Conservation (phyloP, 106 monocot genomes). For the Platanthera zijinensis region DNA sequence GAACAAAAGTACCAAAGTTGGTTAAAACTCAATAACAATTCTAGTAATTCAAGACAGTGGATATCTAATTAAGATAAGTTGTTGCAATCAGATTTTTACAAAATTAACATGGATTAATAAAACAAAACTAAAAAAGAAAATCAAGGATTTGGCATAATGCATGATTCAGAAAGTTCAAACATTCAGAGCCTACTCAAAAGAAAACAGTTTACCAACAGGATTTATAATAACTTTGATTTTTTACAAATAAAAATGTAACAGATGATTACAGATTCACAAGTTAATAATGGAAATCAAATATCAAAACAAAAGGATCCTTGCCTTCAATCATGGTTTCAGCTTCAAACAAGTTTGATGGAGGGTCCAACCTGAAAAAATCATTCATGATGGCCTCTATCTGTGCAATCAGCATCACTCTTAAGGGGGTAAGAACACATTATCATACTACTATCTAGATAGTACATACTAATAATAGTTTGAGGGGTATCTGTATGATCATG, state of each 20-base stretch:
- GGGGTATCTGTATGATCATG: too few species aligned
- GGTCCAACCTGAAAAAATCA: conserved; percentile 74
- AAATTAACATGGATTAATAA: neutral
- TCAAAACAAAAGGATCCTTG: neutral
- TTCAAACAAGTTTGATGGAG: conserved; percentile 87
- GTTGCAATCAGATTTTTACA: neutral
- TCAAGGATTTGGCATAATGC: neutral
- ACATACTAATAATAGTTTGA: too few species aligned
- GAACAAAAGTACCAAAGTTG: neutral
- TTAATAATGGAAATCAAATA: neutral
- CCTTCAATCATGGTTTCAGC: conserved; percentile 99
- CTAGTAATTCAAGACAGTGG: neutral
- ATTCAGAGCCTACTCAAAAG: neutral
- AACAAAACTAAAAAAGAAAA: neutral
- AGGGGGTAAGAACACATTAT: too few species aligned
- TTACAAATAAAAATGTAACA: neutral
- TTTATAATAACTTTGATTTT: neutral
- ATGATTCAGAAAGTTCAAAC: neutral
- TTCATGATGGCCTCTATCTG: conserved; percentile 97
- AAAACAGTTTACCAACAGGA: neutral
- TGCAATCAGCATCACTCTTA: conserved; percentile 12
- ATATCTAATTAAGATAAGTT: neutral
- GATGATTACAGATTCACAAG: neutral
- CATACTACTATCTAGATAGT: too few species aligned
- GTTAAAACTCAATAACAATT: neutral